Conservation (phyloP, 495 filamentous ascomycete genomes). For the Aspergillus taichungensis region DNA sequence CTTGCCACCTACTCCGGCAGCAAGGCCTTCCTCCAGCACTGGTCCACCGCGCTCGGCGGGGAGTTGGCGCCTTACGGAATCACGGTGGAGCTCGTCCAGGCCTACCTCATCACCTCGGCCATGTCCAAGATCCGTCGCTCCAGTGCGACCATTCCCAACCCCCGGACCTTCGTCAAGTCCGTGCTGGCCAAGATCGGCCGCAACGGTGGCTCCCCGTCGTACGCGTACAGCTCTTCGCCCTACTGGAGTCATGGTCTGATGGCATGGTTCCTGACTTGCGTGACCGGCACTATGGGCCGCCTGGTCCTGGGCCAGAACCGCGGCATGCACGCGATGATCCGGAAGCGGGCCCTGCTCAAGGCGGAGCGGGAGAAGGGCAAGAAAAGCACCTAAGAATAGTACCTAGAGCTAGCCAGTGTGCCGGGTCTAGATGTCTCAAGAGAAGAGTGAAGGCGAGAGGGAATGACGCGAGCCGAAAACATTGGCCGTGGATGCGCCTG, state of each 20-base stretch:
- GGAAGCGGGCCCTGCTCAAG: slow-evolving; percentile 83
- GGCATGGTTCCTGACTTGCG: slow-evolving; percentile 72
- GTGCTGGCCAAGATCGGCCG: slow-evolving; percentile 75
- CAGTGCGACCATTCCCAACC: slow-evolving; percentile 67
- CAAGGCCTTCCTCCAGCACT: slow-evolving; percentile 97
- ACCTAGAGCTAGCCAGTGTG: not conserved
- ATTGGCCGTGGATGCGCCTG: too few species aligned
- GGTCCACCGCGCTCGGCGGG: slow-evolving; percentile 77
- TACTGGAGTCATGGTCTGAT: slow-evolving; percentile 86
- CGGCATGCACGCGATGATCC: slow-evolving; percentile 77
- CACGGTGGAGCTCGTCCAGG: slow-evolving; percentile 76
- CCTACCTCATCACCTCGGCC: slow-evolving; percentile 85
- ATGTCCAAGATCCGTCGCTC: slow-evolving; percentile 91
- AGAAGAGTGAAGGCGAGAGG: too few species aligned
- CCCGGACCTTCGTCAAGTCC: slow-evolving; percentile 70
- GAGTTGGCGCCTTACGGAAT: slow-evolving; percentile 76
- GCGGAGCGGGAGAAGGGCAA: slow-evolving; percentile 61
- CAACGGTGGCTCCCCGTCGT: slow-evolving; percentile 62
- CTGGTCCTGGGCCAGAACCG: slow-evolving; percentile 59
- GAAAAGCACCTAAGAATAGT: slow-evolving; percentile 30
- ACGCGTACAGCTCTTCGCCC: slow-evolving; percentile 77
- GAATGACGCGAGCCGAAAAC: too few species aligned
- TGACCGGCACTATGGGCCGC: slow-evolving; percentile 56
- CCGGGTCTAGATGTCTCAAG: not conserved
- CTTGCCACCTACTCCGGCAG: slow-evolving; percentile 94